phyloP scores from a whole-genome alignment of 257 asterid genomes.

The Paulownia fortunei region DNA sequence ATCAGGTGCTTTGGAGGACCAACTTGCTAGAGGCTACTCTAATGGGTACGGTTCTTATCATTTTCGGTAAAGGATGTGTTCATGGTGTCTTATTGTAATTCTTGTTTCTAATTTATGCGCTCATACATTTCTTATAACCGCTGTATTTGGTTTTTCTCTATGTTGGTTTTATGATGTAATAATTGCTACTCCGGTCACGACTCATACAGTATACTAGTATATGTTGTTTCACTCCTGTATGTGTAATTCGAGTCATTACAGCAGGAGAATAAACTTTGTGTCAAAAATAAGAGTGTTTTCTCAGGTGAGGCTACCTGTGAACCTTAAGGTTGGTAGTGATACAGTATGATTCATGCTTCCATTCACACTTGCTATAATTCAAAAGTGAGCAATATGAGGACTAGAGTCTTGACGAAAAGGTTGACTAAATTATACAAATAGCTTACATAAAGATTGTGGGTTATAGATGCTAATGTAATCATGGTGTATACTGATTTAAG shows the following conservation, averaged over 20 bases:
- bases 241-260: not conserved
- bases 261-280: not conserved
- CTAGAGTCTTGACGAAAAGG: too few species aligned
- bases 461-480: too few species aligned
- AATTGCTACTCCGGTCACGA: not conserved
- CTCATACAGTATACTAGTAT: too few species aligned
- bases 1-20: constrained; percentile 98
- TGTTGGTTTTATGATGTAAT: constrained; percentile 6
- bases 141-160: not conserved
- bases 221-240: not conserved
- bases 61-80: not conserved
- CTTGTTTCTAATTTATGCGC: constrained; percentile 23
- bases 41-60: constrained; percentile 64
- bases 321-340: not conserved
- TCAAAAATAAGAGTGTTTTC: not conserved
- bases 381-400: too few species aligned
- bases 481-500: too few species aligned
- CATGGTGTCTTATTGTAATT: constrained; percentile 2
- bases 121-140: not conserved
- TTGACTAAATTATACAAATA: too few species aligned
- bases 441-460: too few species aligned
- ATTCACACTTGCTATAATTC: too few species aligned
- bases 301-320: not conserved
- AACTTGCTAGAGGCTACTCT: constrained; percentile 94
- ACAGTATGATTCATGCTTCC: not conserved